phyloP scores from a whole-genome alignment of 768 basidiomycete genomes.

The Lactarius hatsudake region DNA sequence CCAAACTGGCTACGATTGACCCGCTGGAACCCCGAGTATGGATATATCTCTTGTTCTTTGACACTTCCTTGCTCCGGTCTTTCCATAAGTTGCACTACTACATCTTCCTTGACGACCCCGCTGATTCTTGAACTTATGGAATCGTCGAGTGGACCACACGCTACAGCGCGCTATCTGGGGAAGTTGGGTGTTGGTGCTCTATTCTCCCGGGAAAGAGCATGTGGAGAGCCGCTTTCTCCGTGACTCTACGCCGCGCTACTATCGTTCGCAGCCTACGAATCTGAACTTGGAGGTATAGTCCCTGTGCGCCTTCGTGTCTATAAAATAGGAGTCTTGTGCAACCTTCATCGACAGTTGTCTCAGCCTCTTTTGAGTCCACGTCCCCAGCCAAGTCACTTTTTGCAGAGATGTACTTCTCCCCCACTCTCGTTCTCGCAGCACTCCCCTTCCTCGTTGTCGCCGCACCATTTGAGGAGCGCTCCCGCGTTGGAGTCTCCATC shows the following conservation, averaged over 20 bases:
- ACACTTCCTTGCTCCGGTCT: background rate
- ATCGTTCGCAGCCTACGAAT: background rate
- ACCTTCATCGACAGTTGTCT: conserved; percentile 3
- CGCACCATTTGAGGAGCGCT: background rate
- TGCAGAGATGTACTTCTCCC: conserved; percentile 19
- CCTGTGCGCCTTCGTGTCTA: background rate
- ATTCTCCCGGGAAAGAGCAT: background rate
- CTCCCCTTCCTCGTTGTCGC: background rate
- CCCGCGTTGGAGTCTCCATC: background rate
- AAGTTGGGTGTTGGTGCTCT: background rate
- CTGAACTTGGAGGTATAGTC: background rate
- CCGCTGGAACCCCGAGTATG: background rate
- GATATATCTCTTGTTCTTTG: background rate
- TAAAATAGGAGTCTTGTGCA: background rate
- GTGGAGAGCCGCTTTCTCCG: too few relatives aligned
- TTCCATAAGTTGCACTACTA: background rate
- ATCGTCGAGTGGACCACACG: background rate
- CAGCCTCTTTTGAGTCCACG: background rate
- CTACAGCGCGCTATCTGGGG: background rate
- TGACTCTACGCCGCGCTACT: background rate
- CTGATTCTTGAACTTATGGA: background rate
- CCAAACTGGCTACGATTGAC: background rate
- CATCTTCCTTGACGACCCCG: background rate
- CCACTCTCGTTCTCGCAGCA: background rate
- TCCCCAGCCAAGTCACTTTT: background rate